These are phyloP conservation scores for Emericellopsis atlantica DNA, from an alignment of 2,329 filamentous ascomycete species.

Conservation along the genomic window DNA sequence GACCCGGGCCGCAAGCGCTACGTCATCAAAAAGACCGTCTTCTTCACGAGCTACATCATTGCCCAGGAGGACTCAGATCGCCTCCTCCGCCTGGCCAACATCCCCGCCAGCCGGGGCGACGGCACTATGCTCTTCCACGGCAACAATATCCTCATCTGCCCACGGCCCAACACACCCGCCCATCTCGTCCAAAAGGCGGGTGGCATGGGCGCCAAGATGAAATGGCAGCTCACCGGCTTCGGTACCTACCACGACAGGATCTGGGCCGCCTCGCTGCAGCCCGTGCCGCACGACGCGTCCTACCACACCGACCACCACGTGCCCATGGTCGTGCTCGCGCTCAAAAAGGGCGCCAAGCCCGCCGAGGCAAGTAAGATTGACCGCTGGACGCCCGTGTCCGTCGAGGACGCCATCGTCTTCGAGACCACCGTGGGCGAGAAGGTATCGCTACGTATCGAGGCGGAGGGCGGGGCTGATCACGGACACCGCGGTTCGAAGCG, in stretches of 20 bases:
- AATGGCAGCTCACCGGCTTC: constrained; percentile 71
- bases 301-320: constrained; percentile 70
- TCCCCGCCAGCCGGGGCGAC: constrained; percentile 26
- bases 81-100: constrained; percentile 55
- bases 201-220: constrained; percentile 71
- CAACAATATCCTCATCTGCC: constrained; percentile 84
- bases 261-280: constrained; percentile 74
- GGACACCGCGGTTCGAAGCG: constrained; percentile 48
- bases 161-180: constrained; percentile 57
- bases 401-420: constrained; percentile 61
- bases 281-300: constrained; percentile 52
- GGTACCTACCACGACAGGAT: constrained; percentile 67
- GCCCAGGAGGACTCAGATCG: constrained; percentile 56
- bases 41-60: constrained; percentile 89
- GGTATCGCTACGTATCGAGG: constrained; percentile 67
- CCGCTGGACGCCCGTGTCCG: constrained; percentile 66
- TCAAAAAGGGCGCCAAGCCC: constrained; percentile 62
- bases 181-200: constrained; percentile 69
- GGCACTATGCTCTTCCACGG: constrained; percentile 57
- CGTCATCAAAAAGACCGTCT: constrained; percentile 73
- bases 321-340: constrained; percentile 72
- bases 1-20: constrained; percentile 30
- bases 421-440: constrained; percentile 82
- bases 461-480: constrained; percentile 54
- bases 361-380: constrained; percentile 72